Base-by-base conservation (phyloP, 306 rosid species). In the Fagus crenata region DNA sequence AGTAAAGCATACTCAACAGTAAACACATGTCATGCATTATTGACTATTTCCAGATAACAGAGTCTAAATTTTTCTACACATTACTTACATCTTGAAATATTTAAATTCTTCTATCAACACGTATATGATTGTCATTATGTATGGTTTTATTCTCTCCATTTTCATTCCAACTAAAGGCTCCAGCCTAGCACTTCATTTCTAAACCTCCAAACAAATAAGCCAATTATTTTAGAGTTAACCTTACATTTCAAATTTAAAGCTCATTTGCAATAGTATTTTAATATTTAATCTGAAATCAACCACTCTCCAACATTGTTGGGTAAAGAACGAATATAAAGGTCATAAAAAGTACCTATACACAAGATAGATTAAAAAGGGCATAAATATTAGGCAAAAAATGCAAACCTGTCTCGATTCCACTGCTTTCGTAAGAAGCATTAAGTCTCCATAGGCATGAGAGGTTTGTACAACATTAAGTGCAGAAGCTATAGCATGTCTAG, bases 391-490 rank as follows among this genome's bases (percentile, higher is more conserved):
- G 53, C 64, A 65, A 77, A 65, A 85, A 46, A 9, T 60, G 73
- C 76, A 68, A 86, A 96, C 99, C 92, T 83, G 93, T 75, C 91
- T 89, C 5, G 89, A 85, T 79, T 91, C 80, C 17, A 76, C 69
- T 70, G 96, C 99, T 80, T 91, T 92, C 78, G 36, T 71, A 35
- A 85, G 82, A 78, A 96, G 98, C 93, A 91, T 96, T 49, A 86
- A 59, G 70, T 96, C 99, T 73, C 97, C 99, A 84, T 85, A 92
- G 53, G 98, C 81, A 85, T 96, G 97, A 83, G 88, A 88, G 43
- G 99, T 96, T 69, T 89, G 98, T 55, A 87, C 88, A 81, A 79
- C 89, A 80, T 96, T 96, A 75, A 96, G 72, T 51, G 96, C 89
- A 80, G 86, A 80, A 80, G 98, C 97, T 68, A 96, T 78, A 59